phyloP scores from a whole-genome alignment of 495 filamentous ascomycete species.

The Podospora australis region DNA sequence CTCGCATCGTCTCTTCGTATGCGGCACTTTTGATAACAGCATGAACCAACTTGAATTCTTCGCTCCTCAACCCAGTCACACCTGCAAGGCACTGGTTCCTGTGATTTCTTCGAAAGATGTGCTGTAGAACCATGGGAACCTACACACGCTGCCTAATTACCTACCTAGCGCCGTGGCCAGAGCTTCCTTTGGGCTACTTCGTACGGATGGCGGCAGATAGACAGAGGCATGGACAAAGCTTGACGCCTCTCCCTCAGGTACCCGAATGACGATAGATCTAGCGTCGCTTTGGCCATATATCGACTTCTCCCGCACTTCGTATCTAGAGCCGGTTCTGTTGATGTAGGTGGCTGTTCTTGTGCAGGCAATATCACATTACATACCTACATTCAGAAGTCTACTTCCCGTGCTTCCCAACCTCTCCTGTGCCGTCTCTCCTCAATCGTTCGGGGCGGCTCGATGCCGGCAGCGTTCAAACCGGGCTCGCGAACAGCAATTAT shows the following conservation, averaged over 20 bases:
- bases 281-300: neutral
- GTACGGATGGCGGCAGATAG: neutral
- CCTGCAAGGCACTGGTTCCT: too few relatives aligned
- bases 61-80: too few relatives aligned
- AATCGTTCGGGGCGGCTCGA: neutral
- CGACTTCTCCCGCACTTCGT: neutral
- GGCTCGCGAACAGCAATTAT: slow-evolving; percentile 2
- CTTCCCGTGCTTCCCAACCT: neutral
- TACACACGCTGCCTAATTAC: too few relatives aligned
- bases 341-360: neutral
- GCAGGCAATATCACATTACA: neutral
- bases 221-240: neutral
- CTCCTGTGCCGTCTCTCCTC: slow-evolving; percentile 4
- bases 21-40: too few relatives aligned
- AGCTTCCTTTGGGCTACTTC: too few relatives aligned
- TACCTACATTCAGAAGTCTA: neutral
- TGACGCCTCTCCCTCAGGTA: neutral
- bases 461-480: slow-evolving; percentile 10
- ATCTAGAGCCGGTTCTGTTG: too few relatives aligned
- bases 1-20: neutral
- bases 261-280: neutral
- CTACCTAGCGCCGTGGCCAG: too few relatives aligned
- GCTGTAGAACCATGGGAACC: too few relatives aligned
- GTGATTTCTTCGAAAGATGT: too few relatives aligned
- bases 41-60: too few relatives aligned